Conservation (phyloP, 495 filamentous ascomycete genomes). For the Coniosporium apollinis region DNA sequence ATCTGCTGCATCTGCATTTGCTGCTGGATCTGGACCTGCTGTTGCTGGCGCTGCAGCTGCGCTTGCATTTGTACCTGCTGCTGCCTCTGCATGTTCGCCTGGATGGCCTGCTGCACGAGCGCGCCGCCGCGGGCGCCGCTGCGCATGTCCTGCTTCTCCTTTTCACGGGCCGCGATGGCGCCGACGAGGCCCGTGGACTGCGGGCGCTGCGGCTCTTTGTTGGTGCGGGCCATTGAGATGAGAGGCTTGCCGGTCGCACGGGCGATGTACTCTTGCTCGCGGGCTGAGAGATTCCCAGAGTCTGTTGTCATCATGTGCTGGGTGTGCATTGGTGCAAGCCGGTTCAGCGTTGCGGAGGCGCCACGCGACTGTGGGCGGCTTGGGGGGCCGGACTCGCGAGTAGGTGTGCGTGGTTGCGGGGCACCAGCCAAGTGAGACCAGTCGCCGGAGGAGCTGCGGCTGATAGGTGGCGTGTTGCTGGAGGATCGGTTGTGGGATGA, state of each 20-base stretch:
- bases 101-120: slow-evolving; percentile 11
- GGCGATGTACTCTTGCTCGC: slow-evolving; percentile 88
- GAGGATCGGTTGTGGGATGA: slow-evolving; percentile 20
- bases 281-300: slow-evolving; percentile 46
- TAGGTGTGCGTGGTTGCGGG: slow-evolving; percentile 4
- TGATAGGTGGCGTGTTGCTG: slow-evolving; percentile 21
- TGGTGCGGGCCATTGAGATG: slow-evolving; percentile 39
- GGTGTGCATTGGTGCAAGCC: slow-evolving; percentile 1
- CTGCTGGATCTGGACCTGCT: slow-evolving; percentile 8
- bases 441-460: slow-evolving; percentile 36
- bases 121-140: slow-evolving; percentile 1
- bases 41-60: slow-evolving; percentile 1
- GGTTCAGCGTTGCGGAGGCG: slow-evolving; percentile 4
- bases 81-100: slow-evolving; percentile 10
- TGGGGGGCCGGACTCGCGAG: slow-evolving; percentile 3
- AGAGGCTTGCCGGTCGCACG: slow-evolving; percentile 69
- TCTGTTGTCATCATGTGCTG: too few species aligned
- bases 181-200: slow-evolving; percentile 10
- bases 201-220: slow-evolving; percentile 4
- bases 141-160: slow-evolving; percentile 7
- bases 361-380: slow-evolving; percentile 18
- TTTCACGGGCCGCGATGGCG: slow-evolving; percentile 12
- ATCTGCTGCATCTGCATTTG: not conserved
- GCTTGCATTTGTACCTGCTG: slow-evolving; percentile 1
- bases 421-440: slow-evolving; percentile 24